phyloP scores from a whole-genome alignment of 2,329 filamentous ascomycete species.

The Mycosphaerella arachidis region DNA sequence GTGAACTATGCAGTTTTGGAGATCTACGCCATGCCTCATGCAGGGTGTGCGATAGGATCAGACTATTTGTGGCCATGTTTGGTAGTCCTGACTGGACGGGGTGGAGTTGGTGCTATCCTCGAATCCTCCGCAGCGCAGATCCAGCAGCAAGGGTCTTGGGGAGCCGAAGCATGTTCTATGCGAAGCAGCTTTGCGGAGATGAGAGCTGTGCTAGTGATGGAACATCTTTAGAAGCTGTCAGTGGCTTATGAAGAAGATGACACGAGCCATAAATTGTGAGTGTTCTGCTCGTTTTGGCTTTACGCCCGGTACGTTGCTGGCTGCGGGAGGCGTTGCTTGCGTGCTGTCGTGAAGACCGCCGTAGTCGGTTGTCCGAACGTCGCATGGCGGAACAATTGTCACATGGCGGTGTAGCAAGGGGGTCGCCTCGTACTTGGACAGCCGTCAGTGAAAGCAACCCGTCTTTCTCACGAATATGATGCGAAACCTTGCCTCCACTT shows the following conservation, averaged over 20 bases:
- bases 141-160: constrained; percentile 1
- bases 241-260: background rate
- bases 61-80: constrained; percentile 3
- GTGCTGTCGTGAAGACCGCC: background rate
- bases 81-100: constrained; percentile 3
- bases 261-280: background rate
- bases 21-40: background rate
- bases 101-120: background rate
- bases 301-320: background rate
- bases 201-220: background rate
- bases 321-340: background rate
- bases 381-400: background rate
- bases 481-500: background rate
- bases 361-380: background rate
- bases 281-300: background rate
- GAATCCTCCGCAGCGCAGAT: constrained; percentile 3
- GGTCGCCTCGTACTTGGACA: background rate
- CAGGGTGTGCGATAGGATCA: constrained; percentile 3
- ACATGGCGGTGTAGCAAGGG: background rate
- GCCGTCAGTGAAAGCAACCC: background rate
- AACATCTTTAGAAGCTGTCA: background rate
- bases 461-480: background rate
- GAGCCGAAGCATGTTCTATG: constrained; percentile 6
- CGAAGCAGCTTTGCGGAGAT: background rate
- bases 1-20: constrained; percentile 2